Percentiles rank a stretch among this genome's conserved stretches.
phyloP scores from a whole-genome alignment of 2,329 filamentous ascomycete genomes.

The Scedosporium dehoogii region DNA sequence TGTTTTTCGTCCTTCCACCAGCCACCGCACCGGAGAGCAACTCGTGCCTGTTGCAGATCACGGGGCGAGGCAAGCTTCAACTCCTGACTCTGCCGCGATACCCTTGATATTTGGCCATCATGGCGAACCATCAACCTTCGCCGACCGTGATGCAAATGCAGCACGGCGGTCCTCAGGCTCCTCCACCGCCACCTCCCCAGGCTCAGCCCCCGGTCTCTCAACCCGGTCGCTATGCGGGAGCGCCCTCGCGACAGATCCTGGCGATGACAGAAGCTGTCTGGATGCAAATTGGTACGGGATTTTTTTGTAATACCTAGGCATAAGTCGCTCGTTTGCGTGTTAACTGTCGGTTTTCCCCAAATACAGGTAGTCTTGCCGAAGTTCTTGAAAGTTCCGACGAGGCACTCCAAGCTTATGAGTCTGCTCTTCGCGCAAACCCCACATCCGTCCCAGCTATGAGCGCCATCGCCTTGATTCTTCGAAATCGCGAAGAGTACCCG shows the following conservation, averaged over 20 bases:
- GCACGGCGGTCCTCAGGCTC: constrained; percentile 56
- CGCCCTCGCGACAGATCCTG: constrained; percentile 62
- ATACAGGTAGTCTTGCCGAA: constrained; percentile 71
- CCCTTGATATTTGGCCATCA: constrained; percentile 23
- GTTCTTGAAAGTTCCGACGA: constrained; percentile 80
- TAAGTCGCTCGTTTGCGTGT: constrained; percentile 7
- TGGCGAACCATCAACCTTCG: constrained; percentile 74
- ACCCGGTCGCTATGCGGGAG: neutral
- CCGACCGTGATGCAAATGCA: constrained; percentile 66
- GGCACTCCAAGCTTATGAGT: constrained; percentile 83
- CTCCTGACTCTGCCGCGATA: constrained; percentile 1
- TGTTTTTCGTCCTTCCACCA: constrained; percentile 6
- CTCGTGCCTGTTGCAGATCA: constrained; percentile 11
- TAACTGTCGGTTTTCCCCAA: constrained; percentile 15
- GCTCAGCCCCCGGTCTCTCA: constrained; percentile 18
- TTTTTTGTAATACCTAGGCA: constrained; percentile 4
- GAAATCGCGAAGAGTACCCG: constrained; percentile 85
- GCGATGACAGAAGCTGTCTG: constrained; percentile 80
- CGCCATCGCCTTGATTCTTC: constrained; percentile 81
- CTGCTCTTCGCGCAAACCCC: constrained; percentile 76
- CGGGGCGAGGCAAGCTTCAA: constrained; percentile 4
- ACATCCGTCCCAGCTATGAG: constrained; percentile 90
- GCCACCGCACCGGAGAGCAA: constrained; percentile 10
- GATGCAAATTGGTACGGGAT: constrained; percentile 78
- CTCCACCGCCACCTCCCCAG: constrained; percentile 43